These are phyloP conservation scores for Penicillium malachiteum DNA, from an alignment of 495 filamentous ascomycete genomes.

Conservation along the genomic window DNA sequence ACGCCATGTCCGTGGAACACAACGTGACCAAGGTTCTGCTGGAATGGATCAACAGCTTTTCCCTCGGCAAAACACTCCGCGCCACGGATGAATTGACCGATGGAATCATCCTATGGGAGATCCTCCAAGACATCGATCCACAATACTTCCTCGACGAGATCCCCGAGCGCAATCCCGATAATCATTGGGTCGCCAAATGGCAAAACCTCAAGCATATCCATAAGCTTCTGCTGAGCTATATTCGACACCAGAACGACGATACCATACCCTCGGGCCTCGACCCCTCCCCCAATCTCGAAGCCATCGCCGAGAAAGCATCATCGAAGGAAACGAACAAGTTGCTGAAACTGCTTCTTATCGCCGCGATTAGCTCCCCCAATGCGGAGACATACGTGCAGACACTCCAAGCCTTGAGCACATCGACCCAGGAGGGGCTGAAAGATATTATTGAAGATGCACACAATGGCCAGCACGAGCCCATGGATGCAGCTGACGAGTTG, in stretches of 20 bases:
- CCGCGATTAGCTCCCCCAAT: slow-evolving; percentile 58
- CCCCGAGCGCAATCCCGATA: slow-evolving; percentile 53
- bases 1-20: slow-evolving; percentile 45
- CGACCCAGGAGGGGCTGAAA: slow-evolving; percentile 47
- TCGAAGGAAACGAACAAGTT: slow-evolving; percentile 53
- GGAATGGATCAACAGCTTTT: slow-evolving; percentile 60
- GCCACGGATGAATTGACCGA: slow-evolving; percentile 67
- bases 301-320: slow-evolving; percentile 50
- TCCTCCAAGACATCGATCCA: slow-evolving; percentile 65
- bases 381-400: slow-evolving; percentile 54
- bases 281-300: slow-evolving; percentile 56
- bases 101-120: slow-evolving; percentile 69
- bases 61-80: slow-evolving; percentile 44
- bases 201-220: slow-evolving; percentile 68
- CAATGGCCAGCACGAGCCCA: slow-evolving; percentile 37
- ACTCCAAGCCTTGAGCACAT: slow-evolving; percentile 45
- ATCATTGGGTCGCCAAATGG: slow-evolving; percentile 52
- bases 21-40: slow-evolving; percentile 51
- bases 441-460: slow-evolving; percentile 52
- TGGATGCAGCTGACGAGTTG: slow-evolving; percentile 38
- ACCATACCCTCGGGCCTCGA: slow-evolving; percentile 48
- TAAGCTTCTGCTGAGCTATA: slow-evolving; percentile 64
- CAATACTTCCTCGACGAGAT: slow-evolving; percentile 65
- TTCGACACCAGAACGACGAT: slow-evolving; percentile 55
- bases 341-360: slow-evolving; percentile 61